phyloP scores from a whole-genome alignment of 345 rosid genomes.

The Angophora floribunda region DNA sequence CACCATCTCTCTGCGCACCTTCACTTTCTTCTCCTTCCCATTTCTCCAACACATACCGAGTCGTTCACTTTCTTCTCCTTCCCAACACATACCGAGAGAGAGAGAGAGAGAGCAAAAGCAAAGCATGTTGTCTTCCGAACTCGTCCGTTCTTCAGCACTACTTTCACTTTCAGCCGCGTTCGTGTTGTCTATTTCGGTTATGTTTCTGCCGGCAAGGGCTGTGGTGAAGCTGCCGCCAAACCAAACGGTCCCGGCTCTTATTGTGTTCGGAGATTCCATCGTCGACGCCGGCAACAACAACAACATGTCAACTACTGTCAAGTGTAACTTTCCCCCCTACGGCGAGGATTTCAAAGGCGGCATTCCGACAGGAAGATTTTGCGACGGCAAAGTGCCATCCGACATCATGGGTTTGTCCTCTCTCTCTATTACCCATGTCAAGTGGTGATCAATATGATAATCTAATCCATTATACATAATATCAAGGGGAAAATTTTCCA shows the following conservation, averaged over 20 bases:
- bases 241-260: constrained; percentile 34
- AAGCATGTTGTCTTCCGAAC: not conserved
- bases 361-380: constrained; percentile 67
- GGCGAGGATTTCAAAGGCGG: constrained; percentile 53
- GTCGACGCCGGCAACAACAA: constrained; percentile 84
- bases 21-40: not conserved
- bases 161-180: not conserved
- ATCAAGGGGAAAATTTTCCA: not conserved
- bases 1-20: not conserved
- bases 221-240: constrained; percentile 10
- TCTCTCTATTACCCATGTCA: not conserved
- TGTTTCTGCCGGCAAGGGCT: not conserved
- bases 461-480: not conserved
- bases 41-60: not conserved
- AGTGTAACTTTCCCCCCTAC: constrained; percentile 63
- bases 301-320: constrained; percentile 26
- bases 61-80: not conserved
- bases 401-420: constrained; percentile 43
- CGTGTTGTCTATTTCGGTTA: not conserved
- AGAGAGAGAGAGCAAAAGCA: not conserved
- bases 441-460: not conserved
- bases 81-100: not conserved
- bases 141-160: not conserved
- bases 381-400: constrained; percentile 65
- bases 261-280: constrained; percentile 80